Evolutionary conservation across 1,284 basidiomycete species (phyloP).

Genomic region (Singerocomus rubriflavus): DNA sequence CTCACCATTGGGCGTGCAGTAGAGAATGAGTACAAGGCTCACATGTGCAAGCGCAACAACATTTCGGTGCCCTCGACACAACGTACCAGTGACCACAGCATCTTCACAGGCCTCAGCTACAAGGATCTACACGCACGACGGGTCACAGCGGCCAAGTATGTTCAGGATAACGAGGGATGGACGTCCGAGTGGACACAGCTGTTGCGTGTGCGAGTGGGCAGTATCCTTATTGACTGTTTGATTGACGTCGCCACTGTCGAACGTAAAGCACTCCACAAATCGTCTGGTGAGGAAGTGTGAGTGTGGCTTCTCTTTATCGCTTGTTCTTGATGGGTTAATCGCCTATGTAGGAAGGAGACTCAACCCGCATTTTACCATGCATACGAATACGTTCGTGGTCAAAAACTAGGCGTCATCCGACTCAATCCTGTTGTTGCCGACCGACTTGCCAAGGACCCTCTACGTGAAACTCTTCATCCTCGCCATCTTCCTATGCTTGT

Average conservation of each 20-base stretch:
- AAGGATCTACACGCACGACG: conserved; percentile 55
- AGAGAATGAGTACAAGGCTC: conserved; percentile 85
- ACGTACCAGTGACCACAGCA: conserved; percentile 41
- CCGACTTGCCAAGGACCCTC: conserved; percentile 74
- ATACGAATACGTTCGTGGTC: conserved; percentile 92
- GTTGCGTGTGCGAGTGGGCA: conserved; percentile 77
- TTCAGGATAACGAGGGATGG: conserved; percentile 66
- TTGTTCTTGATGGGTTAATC: conserved; percentile 4
- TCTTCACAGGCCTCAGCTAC: conserved; percentile 60
- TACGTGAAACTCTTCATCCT: conserved; percentile 83
- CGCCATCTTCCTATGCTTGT: conserved; percentile 96
- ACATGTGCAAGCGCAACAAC: conserved; percentile 70
- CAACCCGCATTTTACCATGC: conserved; percentile 93
- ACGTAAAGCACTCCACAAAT: conserved; percentile 55
- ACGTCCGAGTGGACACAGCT: conserved; percentile 81
- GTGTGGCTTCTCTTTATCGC: conserved; percentile 26
- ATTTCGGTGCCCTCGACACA: conserved; percentile 48
- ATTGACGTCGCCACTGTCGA: conserved; percentile 84
- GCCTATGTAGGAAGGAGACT: conserved; percentile 56
- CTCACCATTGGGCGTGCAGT: conserved; percentile 83
- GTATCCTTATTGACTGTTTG: conserved; percentile 79
- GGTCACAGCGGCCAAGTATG: conserved; percentile 60
- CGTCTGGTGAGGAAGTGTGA: conserved; percentile 56
- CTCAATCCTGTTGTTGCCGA: conserved; percentile 82
- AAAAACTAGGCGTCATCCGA: conserved; percentile 88